Percentiles rank a stretch among this genome's conserved stretches.
phyloP scores from a whole-genome alignment of 257 asterid genomes.

The Cordia subcordata region DNA sequence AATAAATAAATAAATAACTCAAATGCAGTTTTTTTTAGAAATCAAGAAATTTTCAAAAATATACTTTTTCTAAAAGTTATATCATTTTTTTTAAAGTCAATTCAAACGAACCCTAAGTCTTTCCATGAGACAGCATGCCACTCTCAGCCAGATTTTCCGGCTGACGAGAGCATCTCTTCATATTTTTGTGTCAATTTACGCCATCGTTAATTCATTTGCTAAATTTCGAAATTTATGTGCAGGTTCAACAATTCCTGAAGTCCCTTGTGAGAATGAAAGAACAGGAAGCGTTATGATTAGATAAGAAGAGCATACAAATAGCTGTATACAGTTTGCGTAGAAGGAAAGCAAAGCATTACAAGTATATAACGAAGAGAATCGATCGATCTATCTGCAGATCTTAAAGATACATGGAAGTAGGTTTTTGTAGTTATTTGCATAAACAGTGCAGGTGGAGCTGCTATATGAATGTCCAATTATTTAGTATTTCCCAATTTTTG shows the following conservation, averaged over 20 bases:
- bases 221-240: slow-evolving; percentile 4
- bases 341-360: neutral
- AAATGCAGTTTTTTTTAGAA: no score
- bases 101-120: no score
- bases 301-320: no score
- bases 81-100: no score
- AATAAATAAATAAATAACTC: no score
- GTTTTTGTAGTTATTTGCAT: neutral
- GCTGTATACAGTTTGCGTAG: neutral
- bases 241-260: slow-evolving; percentile 66
- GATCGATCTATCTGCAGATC: neutral
- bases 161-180: no score
- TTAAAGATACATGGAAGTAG: no score
- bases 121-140: no score
- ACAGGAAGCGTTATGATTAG: slow-evolving; percentile 12
- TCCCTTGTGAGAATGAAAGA: slow-evolving; percentile 47
- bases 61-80: no score
- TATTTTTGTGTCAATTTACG: neutral
- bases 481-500: slow-evolving; percentile 1
- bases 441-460: neutral
- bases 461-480: neutral
- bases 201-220: neutral
- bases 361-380: neutral
- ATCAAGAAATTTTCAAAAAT: no score
- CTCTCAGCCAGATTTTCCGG: no score